Evolutionary conservation across 2,329 filamentous ascomycete species (phyloP), one percentile per base, ranked within the genome.

Genomic region (Dothideomycetes sp.): DNA sequence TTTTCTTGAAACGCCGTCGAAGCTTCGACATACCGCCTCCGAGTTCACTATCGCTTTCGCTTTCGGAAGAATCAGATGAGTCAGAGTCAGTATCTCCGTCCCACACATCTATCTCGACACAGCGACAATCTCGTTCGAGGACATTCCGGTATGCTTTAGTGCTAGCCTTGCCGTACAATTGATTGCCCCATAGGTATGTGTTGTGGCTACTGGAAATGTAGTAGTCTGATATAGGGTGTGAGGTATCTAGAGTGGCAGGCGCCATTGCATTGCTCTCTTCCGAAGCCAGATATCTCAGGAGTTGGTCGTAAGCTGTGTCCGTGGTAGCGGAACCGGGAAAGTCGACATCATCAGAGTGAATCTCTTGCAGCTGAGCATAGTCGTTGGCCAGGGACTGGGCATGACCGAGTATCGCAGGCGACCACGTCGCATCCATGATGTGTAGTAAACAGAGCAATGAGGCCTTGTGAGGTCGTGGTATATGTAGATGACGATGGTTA

Each of bases 131-230:
- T 37, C 78, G 73, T 24, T 75, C 68, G 10, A 95, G 75, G 10
- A 84, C 84, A 55, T 79, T 76, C 51, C 73, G 81, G 62, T 95
- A 95, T 10, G 82, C 78, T 43, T 87, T 78, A 0, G 81, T 77
- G 19, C 82, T 86, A 45, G 84, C 82, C 45, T 78, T 76, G 33
- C 85, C 86, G 45, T 77, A 80, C 28, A 91, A 70, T 61, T 95
- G 89, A 53, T 94, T 87, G 2, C 88, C 88, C 2, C 80, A 80
- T 29, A 94, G 68, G 59, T 94, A 95, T 1, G 88, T 95, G 58
- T 95, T 95, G 67, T 95, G 88, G 56, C 86, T 94, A 50, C 85
- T 93, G 47, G 82, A 94, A 58, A 95, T 88, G 60, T 86, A 95
- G 65, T 95, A 95, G 57, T 93, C 86, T 33, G 82, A 84, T 44